These are phyloP conservation scores for Beauveria asiatica DNA, from an alignment of 2,329 filamentous ascomycete genomes.

Conservation along the genomic window DNA sequence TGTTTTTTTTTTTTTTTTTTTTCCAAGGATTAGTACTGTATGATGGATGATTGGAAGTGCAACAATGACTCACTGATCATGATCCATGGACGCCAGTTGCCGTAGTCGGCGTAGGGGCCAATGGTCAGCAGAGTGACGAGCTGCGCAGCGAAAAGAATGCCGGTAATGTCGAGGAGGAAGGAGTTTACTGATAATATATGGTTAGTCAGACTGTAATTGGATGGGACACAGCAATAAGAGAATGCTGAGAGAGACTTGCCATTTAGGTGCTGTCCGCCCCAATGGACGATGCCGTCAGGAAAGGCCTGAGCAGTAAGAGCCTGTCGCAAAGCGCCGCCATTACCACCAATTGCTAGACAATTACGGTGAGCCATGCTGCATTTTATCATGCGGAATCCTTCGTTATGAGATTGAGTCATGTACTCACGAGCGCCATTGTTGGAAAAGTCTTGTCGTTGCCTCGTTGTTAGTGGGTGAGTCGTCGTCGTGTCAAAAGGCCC, in stretches of 20 bases:
- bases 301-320: conserved; percentile 8
- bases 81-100: conserved; percentile 18
- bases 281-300: conserved; percentile 8
- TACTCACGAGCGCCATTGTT: conserved; percentile 14
- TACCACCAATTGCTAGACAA: conserved; percentile 12
- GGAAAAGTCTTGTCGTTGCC: conserved; percentile 12
- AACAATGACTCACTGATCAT: conserved; percentile 13
- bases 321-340: conserved; percentile 13
- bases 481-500: not conserved
- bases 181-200: conserved; percentile 9
- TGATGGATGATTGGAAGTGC: not conserved
- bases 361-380: not conserved
- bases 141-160: conserved; percentile 17
- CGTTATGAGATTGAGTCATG: not conserved
- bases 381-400: not conserved
- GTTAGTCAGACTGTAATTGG: not conserved
- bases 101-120: conserved; percentile 18
- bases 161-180: conserved; percentile 16
- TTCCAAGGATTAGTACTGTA: not conserved
- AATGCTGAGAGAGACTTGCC: not conserved
- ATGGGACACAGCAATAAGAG: no score
- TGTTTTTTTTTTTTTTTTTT: no score
- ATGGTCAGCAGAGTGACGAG: conserved; percentile 15
- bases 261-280: conserved; percentile 7
- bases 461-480: not conserved